phyloP scores from a whole-genome alignment of 2,329 filamentous ascomycete species.

The Hypocrella siamensis region DNA sequence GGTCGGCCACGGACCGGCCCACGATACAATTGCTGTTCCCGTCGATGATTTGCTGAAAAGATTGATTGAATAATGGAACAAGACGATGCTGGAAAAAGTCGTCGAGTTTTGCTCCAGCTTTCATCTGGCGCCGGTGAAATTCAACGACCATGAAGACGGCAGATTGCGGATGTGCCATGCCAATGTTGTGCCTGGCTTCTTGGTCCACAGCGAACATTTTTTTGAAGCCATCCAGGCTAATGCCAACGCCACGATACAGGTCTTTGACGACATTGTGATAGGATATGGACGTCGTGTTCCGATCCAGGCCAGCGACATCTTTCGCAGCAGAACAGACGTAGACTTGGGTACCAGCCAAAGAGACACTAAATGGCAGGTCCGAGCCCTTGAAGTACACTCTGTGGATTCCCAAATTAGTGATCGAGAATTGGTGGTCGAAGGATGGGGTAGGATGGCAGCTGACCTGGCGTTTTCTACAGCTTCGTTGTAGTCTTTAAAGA shows the following conservation, averaged over 20 bases:
- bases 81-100: not conserved
- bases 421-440: not conserved
- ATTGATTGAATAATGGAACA: not conserved
- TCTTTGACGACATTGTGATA: not conserved
- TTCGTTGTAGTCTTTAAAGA: conserved; percentile 1
- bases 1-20: no score
- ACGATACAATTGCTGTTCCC: not conserved
- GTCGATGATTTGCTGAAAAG: not conserved
- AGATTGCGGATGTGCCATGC: not conserved
- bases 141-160: not conserved
- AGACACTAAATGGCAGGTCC: not conserved
- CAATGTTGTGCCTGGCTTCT: not conserved
- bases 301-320: not conserved
- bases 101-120: not conserved
- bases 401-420: not conserved
- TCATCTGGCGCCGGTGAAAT: not conserved
- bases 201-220: not conserved
- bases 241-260: not conserved
- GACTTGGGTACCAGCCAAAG: not conserved
- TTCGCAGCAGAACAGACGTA: not conserved
- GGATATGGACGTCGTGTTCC: not conserved
- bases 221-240: not conserved
- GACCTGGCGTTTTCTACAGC: not conserved
- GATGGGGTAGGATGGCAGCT: not conserved
- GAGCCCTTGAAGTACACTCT: not conserved